These are phyloP conservation scores for Eucommia ulmoides DNA, from an alignment of 257 asterid species.

Conservation along the genomic window DNA sequence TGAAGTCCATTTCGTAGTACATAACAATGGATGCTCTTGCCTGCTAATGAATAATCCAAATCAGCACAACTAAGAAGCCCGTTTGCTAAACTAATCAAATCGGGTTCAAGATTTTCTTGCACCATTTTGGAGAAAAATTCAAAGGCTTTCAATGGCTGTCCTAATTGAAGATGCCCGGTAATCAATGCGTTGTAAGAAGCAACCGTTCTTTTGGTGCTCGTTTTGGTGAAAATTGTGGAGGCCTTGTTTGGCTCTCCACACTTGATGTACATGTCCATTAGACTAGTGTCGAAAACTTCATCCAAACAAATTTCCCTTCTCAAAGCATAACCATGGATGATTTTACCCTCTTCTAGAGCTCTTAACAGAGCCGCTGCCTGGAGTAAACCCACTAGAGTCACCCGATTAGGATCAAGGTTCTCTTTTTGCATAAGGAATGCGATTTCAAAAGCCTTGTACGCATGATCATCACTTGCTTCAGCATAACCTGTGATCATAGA, in stretches of 20 bases:
- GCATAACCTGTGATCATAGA: slow-evolving; percentile 37
- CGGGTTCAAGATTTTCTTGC: slow-evolving; percentile 17
- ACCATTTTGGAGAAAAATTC: slow-evolving; percentile 29
- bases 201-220: slow-evolving; percentile 16
- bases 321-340: slow-evolving; percentile 47
- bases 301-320: slow-evolving; percentile 30
- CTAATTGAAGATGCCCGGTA: slow-evolving; percentile 29
- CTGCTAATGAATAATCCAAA: slow-evolving; percentile 24
- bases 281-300: slow-evolving; percentile 41
- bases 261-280: slow-evolving; percentile 44
- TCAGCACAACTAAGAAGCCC: slow-evolving; percentile 37
- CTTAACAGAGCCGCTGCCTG: slow-evolving; percentile 30
- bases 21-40: slow-evolving; percentile 40
- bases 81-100: slow-evolving; percentile 38
- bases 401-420: slow-evolving; percentile 42
- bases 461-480: slow-evolving; percentile 20
- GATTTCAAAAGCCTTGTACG: slow-evolving; percentile 23
- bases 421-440: slow-evolving; percentile 37
- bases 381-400: slow-evolving; percentile 52
- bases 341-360: slow-evolving; percentile 29
- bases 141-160: slow-evolving; percentile 25
- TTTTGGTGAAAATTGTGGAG: slow-evolving; percentile 14
- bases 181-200: slow-evolving; percentile 46
- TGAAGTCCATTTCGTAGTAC: slow-evolving; percentile 20
- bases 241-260: slow-evolving; percentile 27